Base-by-base conservation (phyloP, 306 rosid species). In the Echinosophora koreensis region DNA sequence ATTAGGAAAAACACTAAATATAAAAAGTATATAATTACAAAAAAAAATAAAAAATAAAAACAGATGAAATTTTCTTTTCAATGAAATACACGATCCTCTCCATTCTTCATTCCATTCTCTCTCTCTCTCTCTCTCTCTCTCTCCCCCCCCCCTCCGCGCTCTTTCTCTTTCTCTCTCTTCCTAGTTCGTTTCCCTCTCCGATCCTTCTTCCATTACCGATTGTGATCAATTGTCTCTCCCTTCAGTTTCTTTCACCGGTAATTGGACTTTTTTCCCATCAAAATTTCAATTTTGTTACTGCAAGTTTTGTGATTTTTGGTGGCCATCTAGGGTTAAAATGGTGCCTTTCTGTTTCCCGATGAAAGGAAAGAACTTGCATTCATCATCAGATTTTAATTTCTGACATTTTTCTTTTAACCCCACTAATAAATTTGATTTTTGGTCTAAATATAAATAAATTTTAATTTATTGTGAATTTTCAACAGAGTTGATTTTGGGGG, bases 31-130 rank as follows among this genome's bases (percentile, higher is more conserved):
- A 27, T 47, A 42, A 30, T 66, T 76, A 37, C 38, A 6, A 5
- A 7, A 62, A 7, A 62, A 69, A 50, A 39, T 3, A 22, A 22
- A 22, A 22, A 22, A 22, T 0, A 22, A 44, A 52, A 8, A 60
- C 39, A 51, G 57, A 69, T 52, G 64, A 76, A 71, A 75, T 3
- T 71, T 80, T 57, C 77, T 86, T 84, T 83, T 81, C 74, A 74
- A 76, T 70, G 71, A 82, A 79, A 86, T 62, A 49, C 77, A 80
- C 83, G 61, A 82, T 72, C 78, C 79, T 86, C 87, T 80, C 73
- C 84, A 18, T 66, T 83, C 14, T 63, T 77, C 80, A 22, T 66
- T 87, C 79, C 69, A 85, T 78, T 39, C 69, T 83, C 76, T 82
- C 82, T 66, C 81, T 80, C 79, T 80, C 80, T 73, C 79, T 58